phyloP scores from a whole-genome alignment of 2,329 filamentous ascomycete genomes.

The Ustilaginoidea virens region DNA sequence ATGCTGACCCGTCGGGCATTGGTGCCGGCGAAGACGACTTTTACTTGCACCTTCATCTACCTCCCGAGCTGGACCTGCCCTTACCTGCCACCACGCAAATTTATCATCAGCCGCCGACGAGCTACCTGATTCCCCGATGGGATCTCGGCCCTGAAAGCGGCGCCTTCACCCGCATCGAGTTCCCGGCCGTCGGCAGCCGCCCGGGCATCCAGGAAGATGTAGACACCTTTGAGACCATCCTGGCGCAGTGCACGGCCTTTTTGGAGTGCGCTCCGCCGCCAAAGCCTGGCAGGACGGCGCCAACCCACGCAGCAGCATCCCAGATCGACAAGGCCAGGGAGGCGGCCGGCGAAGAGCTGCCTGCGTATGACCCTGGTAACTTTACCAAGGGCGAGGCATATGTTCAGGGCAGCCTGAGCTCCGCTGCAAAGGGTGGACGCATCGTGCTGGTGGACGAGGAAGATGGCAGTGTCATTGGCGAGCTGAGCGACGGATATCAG shows the following conservation, averaged over 20 bases:
- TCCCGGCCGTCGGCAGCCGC: constrained; percentile 58
- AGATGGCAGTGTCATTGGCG: constrained; percentile 87
- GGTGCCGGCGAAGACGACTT: constrained; percentile 69
- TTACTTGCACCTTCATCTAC: constrained; percentile 88
- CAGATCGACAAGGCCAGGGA: constrained; percentile 27
- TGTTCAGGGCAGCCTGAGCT: constrained; percentile 44
- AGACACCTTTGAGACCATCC: constrained; percentile 92
- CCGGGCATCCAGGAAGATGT: constrained; percentile 75
- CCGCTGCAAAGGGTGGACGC: constrained; percentile 44
- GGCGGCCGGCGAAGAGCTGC: constrained; percentile 29
- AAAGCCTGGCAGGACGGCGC: no score
- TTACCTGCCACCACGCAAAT: constrained; percentile 93
- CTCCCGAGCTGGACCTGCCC: constrained; percentile 84
- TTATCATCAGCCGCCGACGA: constrained; percentile 84
- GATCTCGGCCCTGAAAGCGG: constrained; percentile 78
- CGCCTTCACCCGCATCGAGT: constrained; percentile 86
- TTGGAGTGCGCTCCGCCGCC: constrained; percentile 66
- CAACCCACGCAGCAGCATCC: no score
- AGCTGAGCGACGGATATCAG: constrained; percentile 69
- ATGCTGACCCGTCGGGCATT: constrained; percentile 37
- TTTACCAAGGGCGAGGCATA: constrained; percentile 73
- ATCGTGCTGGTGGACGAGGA: constrained; percentile 93
- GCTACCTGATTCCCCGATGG: constrained; percentile 92
- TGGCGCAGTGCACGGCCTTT: constrained; percentile 95
- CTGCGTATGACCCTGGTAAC: constrained; percentile 64